Percentiles rank a stretch among this genome's conserved stretches.
Conservation (phyloP, 108 stramenopile species). For the Pseudonitzschia pungens region DNA sequence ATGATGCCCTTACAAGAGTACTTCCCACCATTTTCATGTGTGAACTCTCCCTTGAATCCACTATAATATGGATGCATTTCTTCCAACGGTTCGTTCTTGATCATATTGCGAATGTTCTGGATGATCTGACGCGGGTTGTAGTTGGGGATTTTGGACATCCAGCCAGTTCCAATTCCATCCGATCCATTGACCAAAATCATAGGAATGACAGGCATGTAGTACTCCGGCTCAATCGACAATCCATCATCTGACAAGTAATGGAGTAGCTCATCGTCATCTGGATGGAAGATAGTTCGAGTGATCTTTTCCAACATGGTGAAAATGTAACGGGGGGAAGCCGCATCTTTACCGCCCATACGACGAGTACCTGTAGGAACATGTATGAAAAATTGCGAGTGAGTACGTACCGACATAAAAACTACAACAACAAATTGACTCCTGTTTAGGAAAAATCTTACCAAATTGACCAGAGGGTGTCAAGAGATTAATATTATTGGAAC, state of each 20-base stretch:
- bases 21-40: constrained; percentile 49
- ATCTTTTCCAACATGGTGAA: constrained; percentile 96
- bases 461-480: constrained; percentile 97
- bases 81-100: constrained; percentile 63
- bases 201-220: constrained; percentile 93
- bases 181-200: constrained; percentile 86
- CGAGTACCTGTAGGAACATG: constrained; percentile 49
- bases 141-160: constrained; percentile 79
- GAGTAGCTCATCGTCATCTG: constrained; percentile 96
- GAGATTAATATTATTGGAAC: constrained; percentile 98
- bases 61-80: constrained; percentile 77
- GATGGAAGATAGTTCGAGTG: constrained; percentile 95
- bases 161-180: constrained; percentile 99
- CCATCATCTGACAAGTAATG: constrained; percentile 97
- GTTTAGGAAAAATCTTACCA: constrained; percentile 56
- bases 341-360: constrained; percentile 94
- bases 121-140: constrained; percentile 92
- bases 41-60: constrained; percentile 89
- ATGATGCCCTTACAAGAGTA: constrained; percentile 73
- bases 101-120: constrained; percentile 78
- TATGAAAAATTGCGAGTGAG: too few species aligned
- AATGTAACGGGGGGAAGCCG: constrained; percentile 97
- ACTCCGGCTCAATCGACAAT: constrained; percentile 93
- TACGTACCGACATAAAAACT: too few species aligned
- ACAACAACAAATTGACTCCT: too few species aligned